Evolutionary conservation across 176 grass and related monocot genomes (phyloP), one percentile per base, ranked within the genome.

Genomic region (Bolboschoenus planiculmis): DNA sequence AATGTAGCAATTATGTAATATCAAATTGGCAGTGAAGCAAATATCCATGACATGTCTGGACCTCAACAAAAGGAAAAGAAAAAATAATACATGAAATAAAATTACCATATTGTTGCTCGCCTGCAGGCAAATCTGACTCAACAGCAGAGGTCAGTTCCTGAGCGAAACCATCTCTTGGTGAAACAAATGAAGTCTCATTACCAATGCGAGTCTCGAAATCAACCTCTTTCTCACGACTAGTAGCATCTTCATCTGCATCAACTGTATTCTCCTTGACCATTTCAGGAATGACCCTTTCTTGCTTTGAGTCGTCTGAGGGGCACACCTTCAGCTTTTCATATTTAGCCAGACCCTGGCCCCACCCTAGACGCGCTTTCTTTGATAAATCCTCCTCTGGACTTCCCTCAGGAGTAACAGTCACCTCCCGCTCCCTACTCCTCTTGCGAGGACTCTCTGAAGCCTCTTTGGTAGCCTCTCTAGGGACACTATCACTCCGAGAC

Each of bases 301-400:
- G 62, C 43, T 42, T 73, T 44, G 44, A 26, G n/a, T 91, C 87
- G 27, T 68, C 3, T 54, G 89, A 86, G 10, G 84, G 88, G 66
- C 91, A 85, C 3, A 91, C 89, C 87, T 98, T 95, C 59, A 88
- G 95, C 84, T 93, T 98, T 87, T 98, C 95, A 84, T 98, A 95
- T 35, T 95, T 98, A 33, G 95, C 95, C 83, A 98, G 84, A 61
- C 95, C 95, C 85, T 98, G 95, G 13, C 95, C 95, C 95, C 95
- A 98, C 54, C 95, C 95, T 65, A 98, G 90, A 51, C 95, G 88
- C 0, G 95, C 81, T 79, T 93, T 98, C 92, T 97, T 98, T 76
- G 85, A 86, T 1, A 84, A 78, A 72, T 90, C 92, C 6, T 94
- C 95, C 13, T 94, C 85, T 2, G 84, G 50, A 54, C 58, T 81